phyloP scores from a whole-genome alignment of 139 green algal genomes.

The Cymbomonas tetramitiformis region DNA sequence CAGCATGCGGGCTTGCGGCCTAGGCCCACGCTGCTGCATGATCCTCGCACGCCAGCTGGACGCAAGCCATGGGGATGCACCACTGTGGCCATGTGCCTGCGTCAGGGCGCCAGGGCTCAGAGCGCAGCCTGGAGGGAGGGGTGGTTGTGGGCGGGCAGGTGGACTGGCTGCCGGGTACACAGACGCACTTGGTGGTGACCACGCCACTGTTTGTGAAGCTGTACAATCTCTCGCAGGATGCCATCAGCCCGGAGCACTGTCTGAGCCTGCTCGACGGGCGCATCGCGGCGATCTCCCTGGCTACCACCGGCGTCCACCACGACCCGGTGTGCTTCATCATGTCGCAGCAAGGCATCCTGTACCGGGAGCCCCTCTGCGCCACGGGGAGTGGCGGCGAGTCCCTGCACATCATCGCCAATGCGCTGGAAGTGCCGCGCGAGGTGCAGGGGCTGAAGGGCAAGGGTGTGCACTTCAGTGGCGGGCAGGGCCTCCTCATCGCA shows the following conservation, averaged over 20 bases:
- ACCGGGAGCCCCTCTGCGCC: neutral
- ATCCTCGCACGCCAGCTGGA: no score
- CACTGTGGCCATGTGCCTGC: no score
- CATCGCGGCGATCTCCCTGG: neutral
- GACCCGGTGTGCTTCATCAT: neutral
- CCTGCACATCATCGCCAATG: neutral
- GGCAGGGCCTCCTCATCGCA: neutral
- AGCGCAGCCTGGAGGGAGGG: no score
- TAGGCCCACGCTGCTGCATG: no score
- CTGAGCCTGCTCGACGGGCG: neutral
- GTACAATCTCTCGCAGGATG: slow-evolving; percentile 18
- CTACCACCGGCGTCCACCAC: neutral
- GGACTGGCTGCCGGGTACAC: slow-evolving; percentile 16
- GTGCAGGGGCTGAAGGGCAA: neutral
- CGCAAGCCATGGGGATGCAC: no score
- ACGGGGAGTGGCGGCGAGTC: neutral
- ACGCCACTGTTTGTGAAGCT: slow-evolving; percentile 6
- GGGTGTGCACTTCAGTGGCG: neutral
- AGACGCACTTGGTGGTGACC: slow-evolving; percentile 16
- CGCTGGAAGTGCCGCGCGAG: neutral
- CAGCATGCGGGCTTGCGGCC: no score
- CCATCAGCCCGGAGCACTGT: slow-evolving; percentile 1
- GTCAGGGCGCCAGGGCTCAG: no score
- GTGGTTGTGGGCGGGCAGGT: no score
- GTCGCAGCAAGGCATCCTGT: neutral